Conservation (phyloP, 176 grass and related monocot genomes). For the Thalia dealbata region DNA sequence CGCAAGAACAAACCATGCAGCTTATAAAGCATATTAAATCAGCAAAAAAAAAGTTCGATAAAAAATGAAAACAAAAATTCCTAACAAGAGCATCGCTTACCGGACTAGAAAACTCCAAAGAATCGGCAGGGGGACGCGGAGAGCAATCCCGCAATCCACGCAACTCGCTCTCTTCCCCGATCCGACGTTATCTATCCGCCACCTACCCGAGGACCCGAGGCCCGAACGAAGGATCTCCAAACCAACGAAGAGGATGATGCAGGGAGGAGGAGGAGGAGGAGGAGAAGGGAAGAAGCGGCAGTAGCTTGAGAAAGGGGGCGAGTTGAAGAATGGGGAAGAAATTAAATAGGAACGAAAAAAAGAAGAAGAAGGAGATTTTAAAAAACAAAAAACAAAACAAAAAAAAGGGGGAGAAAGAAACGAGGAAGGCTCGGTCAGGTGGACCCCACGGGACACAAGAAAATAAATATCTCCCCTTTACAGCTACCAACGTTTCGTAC, state of each 20-base stretch:
- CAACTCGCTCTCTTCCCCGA: neutral
- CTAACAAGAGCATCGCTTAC: neutral
- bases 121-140: neutral
- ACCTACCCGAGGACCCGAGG: neutral
- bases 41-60: neutral
- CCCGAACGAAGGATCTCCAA: neutral
- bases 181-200: neutral
- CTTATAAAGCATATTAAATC: neutral
- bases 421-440: neutral
- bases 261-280: neutral
- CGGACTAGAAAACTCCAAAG: slow-evolving; percentile 2
- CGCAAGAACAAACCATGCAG: neutral
- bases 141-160: neutral
- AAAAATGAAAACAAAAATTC: neutral
- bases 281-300: too few species aligned
- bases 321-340: too few species aligned
- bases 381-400: neutral
- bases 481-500: neutral
- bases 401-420: neutral
- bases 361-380: too few species aligned
- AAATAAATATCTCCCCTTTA: neutral
- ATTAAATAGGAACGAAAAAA: too few species aligned
- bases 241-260: neutral
- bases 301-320: too few species aligned
- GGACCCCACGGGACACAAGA: too few species aligned